Base-by-base conservation (phyloP, 1,139 yeast species). In the Debaryomycetaceae sp. region DNA sequence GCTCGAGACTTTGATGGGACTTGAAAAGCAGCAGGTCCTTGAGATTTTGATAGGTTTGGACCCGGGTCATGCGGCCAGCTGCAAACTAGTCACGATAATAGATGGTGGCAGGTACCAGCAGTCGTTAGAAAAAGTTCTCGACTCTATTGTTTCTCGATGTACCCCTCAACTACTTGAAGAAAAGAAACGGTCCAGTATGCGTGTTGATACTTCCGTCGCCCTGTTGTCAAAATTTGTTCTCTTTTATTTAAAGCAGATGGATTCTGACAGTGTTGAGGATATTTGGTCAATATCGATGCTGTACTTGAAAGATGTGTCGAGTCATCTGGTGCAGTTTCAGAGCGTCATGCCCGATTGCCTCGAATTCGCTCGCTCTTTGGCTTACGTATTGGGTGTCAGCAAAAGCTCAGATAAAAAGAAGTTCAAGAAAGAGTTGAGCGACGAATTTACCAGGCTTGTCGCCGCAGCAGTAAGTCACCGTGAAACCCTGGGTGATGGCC, bases 71-170 rank as follows among this genome's bases (percentile, higher is more conserved):
- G 45, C 32, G 11, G 30, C 42, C 34, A 47, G 41, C 32, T 51
- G 43, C 38, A 79, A 78, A 39, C 44, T 83, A 4, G 53, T 81
- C 16, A 86, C 81, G 49, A 77, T 82, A 7, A 58, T 90, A 28
- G 96, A 87, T 53, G 92, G 93, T 1, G 81, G 95, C 3, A 71
- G 83, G 37, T 80, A 94, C 1, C 83, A 77, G 34, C 44, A 73
- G 4, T 81, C 94, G 0, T 58, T 86, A 14, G 92, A 94, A 1
- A 66, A 69, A 38, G 52, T 85, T 6, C 55, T 82, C 36, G 63
- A 69, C 34, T 65, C 83, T 0, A 58, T 82, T 15, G 52, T 61
- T 12, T 41, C 57, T 4, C 45, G 63, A 33, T 50, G 61, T 29
- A 46, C 49, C 22, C 60, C 67, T 1, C 53, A 45, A 27, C 20